These are phyloP conservation scores for Ceratobasidium sp. DNA, from an alignment of 1,284 basidiomycete species.

Conservation along the genomic window DNA sequence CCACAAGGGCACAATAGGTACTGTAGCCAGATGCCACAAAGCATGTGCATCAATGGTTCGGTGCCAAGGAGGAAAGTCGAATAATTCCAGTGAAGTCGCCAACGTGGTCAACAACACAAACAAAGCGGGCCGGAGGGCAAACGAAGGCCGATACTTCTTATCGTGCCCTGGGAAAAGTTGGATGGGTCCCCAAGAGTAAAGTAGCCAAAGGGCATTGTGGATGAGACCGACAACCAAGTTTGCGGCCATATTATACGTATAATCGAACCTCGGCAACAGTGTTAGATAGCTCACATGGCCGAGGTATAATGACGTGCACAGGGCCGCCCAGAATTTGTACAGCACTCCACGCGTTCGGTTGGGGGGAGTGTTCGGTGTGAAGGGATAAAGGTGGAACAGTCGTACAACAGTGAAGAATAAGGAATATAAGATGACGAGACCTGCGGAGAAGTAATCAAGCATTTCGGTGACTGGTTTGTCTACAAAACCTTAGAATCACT, in stretches of 20 bases:
- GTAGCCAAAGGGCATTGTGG: constrained; percentile 83
- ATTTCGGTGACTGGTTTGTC: constrained; percentile 88
- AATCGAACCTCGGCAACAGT: constrained; percentile 84
- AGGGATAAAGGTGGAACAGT: constrained; percentile 76
- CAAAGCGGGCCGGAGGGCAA: constrained; percentile 61
- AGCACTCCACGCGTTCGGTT: background rate
- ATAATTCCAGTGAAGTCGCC: constrained; percentile 84
- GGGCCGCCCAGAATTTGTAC: constrained; percentile 52
- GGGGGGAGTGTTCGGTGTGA: constrained; percentile 36
- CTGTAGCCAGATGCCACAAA: constrained; percentile 92
- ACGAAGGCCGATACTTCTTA: constrained; percentile 60
- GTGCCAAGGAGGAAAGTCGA: constrained; percentile 87
- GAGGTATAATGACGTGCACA: constrained; percentile 63
- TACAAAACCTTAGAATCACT: constrained; percentile 48
- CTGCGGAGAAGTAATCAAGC: constrained; percentile 93
- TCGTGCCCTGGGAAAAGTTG: constrained; percentile 40
- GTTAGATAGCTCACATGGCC: constrained; percentile 80
- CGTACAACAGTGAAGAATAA: constrained; percentile 78
- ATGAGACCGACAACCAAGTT: constrained; percentile 75
- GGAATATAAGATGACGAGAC: constrained; percentile 77
- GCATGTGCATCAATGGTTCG: constrained; percentile 91
- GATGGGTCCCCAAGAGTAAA: constrained; percentile 60
- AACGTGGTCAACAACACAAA: constrained; percentile 76
- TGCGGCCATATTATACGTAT: constrained; percentile 92
- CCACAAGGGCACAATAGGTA: constrained; percentile 82